Conservation (phyloP, 306 rosid species). For the Vigna reflexopilosa region DNA sequence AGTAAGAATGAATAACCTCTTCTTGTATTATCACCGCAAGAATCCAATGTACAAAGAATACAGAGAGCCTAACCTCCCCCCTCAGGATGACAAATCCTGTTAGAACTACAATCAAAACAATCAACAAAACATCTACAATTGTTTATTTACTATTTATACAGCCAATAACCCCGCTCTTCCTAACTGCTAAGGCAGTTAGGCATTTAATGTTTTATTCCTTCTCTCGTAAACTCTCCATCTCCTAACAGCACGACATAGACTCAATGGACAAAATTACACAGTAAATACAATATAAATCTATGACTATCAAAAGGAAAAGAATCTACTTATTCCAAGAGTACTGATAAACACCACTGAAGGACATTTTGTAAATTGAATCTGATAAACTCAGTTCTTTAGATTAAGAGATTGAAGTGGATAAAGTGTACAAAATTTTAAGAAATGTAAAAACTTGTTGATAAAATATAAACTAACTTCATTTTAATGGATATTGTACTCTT, state of each 20-base stretch:
- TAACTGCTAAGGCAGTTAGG: too few species aligned
- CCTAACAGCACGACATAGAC: slow-evolving; percentile 19
- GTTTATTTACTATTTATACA: too few species aligned
- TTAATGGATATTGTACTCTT: not conserved
- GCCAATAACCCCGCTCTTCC: too few species aligned
- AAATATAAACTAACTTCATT: not conserved
- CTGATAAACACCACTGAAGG: not conserved
- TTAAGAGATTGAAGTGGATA: not conserved
- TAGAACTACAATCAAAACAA: too few species aligned
- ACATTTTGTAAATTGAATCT: not conserved
- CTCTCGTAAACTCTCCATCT: too few species aligned
- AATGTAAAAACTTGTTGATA: not conserved
- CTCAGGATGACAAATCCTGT: too few species aligned
- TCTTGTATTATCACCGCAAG: too few species aligned
- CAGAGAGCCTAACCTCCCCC: too few species aligned
- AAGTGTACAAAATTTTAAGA: not conserved
- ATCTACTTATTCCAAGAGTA: not conserved
- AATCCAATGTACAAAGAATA: too few species aligned
- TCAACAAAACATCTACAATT: too few species aligned
- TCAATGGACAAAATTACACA: not conserved
- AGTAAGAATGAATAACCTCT: too few species aligned
- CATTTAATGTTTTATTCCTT: too few species aligned
- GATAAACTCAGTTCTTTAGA: not conserved
- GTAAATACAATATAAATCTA: not conserved
- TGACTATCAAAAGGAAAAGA: not conserved